A percentile compares a stretch with the other conserved stretches of the same genome.
Evolutionary conservation across 1,139 yeast species (phyloP).

Genomic region (Nakaseomyces delphensis): DNA sequence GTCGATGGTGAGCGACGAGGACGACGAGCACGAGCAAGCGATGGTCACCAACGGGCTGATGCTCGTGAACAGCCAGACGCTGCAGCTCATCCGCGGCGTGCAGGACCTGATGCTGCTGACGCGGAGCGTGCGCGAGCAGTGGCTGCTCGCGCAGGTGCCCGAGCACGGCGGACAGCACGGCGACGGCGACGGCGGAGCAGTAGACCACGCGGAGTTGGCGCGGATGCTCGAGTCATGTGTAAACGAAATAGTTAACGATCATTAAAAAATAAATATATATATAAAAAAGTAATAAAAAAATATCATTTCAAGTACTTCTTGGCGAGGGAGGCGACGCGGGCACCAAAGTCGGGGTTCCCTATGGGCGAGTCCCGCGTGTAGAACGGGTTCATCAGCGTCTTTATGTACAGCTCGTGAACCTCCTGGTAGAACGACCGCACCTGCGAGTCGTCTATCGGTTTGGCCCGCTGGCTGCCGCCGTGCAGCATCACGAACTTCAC

Average conservation of each 20-base stretch:
- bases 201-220: constrained; percentile 15
- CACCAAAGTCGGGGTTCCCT: constrained; percentile 65
- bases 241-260: constrained; percentile 14
- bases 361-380: constrained; percentile 71
- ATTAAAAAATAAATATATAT: neutral
- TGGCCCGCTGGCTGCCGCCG: constrained; percentile 34
- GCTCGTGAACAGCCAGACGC: constrained; percentile 28
- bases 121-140: constrained; percentile 28
- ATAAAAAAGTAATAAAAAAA: neutral
- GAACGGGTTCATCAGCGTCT: constrained; percentile 79
- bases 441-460: constrained; percentile 51
- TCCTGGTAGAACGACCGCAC: constrained; percentile 80
- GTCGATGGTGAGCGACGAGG: constrained; percentile 18
- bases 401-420: constrained; percentile 78
- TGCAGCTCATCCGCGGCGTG: constrained; percentile 29
- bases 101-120: constrained; percentile 30
- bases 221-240: constrained; percentile 16
- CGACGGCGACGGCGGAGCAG: too few species aligned
- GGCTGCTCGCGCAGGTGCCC: constrained; percentile 30
- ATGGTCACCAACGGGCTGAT: constrained; percentile 26
- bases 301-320: constrained; percentile 49
- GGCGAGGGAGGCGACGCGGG: constrained; percentile 61
- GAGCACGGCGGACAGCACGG: constrained; percentile 10
- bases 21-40: constrained; percentile 18
- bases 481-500: constrained; percentile 74